phyloP scores from a whole-genome alignment of 306 rosid species.

The Glycyrrhiza uralensis region DNA sequence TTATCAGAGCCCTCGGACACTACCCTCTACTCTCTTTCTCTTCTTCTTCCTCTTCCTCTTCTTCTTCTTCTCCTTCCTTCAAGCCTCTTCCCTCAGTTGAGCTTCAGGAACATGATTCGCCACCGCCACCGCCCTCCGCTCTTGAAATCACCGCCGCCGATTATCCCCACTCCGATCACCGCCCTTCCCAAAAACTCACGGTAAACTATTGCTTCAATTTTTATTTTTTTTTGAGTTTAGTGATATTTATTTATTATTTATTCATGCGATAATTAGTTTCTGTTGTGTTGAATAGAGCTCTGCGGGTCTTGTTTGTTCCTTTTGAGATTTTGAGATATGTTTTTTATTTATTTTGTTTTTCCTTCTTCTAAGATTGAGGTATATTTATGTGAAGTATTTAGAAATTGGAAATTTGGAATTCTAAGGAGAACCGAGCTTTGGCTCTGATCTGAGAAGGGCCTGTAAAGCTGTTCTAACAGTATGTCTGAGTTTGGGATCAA shows the following conservation, averaged over 20 bases:
- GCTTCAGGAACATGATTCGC: conserved; percentile 47
- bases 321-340: neutral
- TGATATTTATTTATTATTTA: neutral
- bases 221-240: neutral
- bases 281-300: neutral
- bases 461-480: too few relatives aligned
- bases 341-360: neutral
- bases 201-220: conserved; percentile 20
- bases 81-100: conserved; percentile 78
- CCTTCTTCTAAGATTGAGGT: neutral
- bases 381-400: neutral
- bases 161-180: conserved; percentile 29
- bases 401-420: neutral
- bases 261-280: neutral
- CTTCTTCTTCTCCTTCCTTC: conserved; percentile 46
- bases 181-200: conserved; percentile 51
- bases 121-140: conserved; percentile 7
- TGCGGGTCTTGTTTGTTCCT: neutral
- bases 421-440: neutral
- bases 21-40: conserved; percentile 73
- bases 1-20: conserved; percentile 78
- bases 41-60: conserved; percentile 48
- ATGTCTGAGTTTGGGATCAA: neutral
- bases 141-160: conserved; percentile 47
- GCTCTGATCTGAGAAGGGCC: conserved; percentile 1